These are phyloP conservation scores for Sphaerosporella brunnea DNA, from an alignment of 495 filamentous ascomycete genomes.

Conservation along the genomic window DNA sequence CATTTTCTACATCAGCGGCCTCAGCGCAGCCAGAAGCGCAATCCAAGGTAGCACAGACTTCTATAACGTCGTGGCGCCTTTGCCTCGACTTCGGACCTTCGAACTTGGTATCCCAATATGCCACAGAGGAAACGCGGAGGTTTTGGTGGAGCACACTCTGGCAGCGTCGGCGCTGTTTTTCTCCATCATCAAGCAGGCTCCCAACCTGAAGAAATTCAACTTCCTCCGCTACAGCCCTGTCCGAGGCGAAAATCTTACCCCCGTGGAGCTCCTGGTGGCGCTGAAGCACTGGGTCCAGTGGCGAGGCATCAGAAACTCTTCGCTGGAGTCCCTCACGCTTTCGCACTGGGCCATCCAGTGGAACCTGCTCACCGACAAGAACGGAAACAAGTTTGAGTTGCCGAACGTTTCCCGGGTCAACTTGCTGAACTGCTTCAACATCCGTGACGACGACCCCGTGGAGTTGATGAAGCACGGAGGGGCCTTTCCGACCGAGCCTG, in stretches of 20 bases:
- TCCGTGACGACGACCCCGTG: not conserved
- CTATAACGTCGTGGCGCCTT: not conserved
- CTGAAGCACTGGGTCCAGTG: not conserved
- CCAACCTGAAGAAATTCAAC: not conserved
- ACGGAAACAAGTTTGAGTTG: not conserved
- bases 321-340: not conserved
- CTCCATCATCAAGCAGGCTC: not conserved
- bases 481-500: not conserved
- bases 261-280: not conserved
- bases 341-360: not conserved
- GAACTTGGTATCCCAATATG: not conserved
- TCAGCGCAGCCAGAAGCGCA: not conserved
- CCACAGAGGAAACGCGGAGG: too few species aligned
- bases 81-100: not conserved
- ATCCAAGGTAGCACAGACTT: not conserved
- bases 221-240: not conserved
- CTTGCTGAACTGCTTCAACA: not conserved
- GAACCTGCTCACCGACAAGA: not conserved
- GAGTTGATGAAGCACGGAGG: constrained; percentile 1
- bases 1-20: not conserved
- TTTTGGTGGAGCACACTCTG: not conserved
- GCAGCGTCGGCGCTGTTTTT: not conserved
- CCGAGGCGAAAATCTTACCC: not conserved
- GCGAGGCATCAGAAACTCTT: not conserved
- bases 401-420: not conserved